These are phyloP conservation scores for Lichtheimia hyalospora DNA, from an alignment of 371 early-diverging fungal genomes.

Conservation along the genomic window DNA sequence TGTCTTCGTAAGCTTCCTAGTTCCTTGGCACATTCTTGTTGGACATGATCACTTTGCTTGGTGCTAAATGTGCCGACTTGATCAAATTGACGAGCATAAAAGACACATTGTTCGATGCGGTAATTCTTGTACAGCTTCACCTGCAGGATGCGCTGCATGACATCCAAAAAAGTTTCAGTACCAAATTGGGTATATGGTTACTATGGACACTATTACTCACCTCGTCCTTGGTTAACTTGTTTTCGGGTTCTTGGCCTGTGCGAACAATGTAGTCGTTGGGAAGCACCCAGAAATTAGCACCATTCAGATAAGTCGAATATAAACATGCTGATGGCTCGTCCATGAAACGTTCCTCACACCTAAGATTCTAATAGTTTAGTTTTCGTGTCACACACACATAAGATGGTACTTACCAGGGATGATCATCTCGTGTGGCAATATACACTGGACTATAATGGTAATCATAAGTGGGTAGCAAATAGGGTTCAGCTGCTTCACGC, in stretches of 20 bases:
- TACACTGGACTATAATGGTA: slow-evolving; percentile 38
- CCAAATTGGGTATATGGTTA: no score
- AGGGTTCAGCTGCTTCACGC: slow-evolving; percentile 30
- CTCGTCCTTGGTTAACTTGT: slow-evolving; percentile 22
- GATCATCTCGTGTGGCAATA: slow-evolving; percentile 23
- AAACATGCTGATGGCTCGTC: slow-evolving; percentile 35
- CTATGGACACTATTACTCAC: slow-evolving; percentile 7
- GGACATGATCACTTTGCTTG: slow-evolving; percentile 24
- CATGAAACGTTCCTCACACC: slow-evolving; percentile 45
- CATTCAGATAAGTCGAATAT: slow-evolving; percentile 32
- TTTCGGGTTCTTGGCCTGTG: slow-evolving; percentile 27
- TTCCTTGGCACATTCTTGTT: slow-evolving; percentile 33
- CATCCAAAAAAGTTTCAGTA: neutral
- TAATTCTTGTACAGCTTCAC: slow-evolving; percentile 27
- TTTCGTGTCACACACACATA: no score
- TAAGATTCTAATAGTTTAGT: neutral
- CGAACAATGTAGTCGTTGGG: slow-evolving; percentile 32
- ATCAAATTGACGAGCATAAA: slow-evolving; percentile 37
- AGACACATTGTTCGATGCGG: slow-evolving; percentile 37
- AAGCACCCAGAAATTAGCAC: slow-evolving; percentile 37
- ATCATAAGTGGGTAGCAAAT: slow-evolving; percentile 27
- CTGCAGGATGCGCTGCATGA: slow-evolving; percentile 20
- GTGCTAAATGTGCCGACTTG: slow-evolving; percentile 19
- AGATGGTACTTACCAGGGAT: slow-evolving; percentile 31
- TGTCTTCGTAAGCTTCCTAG: slow-evolving; percentile 23